Percentiles rank a stretch among this genome's conserved stretches.
Evolutionary conservation across 2,329 filamentous ascomycete genomes (phyloP).

Genomic region (Chrysoporthe austroafricana): DNA sequence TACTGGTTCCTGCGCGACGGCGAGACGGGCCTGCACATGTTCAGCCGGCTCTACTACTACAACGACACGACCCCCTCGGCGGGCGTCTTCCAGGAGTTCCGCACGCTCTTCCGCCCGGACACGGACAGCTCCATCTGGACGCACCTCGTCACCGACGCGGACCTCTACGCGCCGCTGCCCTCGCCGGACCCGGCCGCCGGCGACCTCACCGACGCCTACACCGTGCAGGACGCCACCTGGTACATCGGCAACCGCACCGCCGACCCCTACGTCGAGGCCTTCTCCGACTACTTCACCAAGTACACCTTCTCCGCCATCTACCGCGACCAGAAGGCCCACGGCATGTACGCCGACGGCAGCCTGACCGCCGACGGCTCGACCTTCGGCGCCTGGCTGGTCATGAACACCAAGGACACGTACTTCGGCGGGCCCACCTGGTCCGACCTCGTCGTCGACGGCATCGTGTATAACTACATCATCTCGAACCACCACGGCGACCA

Average conservation of each 20-base stretch:
- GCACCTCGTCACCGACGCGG: constrained; percentile 60
- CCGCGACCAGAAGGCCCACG: constrained; percentile 62
- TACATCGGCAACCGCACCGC: constrained; percentile 57
- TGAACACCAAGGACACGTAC: constrained; percentile 67
- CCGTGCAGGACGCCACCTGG: constrained; percentile 68
- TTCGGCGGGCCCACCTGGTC: constrained; percentile 66
- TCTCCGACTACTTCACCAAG: constrained; percentile 68
- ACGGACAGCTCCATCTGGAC: constrained; percentile 64
- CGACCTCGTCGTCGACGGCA: constrained; percentile 66
- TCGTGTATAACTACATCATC: constrained; percentile 66
- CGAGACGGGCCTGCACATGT: constrained; percentile 66
- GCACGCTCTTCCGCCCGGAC: constrained; percentile 64
- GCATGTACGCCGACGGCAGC: constrained; percentile 46
- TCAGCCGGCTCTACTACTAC: constrained; percentile 62
- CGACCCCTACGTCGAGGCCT: constrained; percentile 58
- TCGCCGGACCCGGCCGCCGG: constrained; percentile 41
- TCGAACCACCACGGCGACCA: constrained; percentile 66
- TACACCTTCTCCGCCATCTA: constrained; percentile 65
- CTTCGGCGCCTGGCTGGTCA: constrained; percentile 65
- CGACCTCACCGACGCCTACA: constrained; percentile 45
- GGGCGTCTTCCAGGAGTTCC: constrained; percentile 62
- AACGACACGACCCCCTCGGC: constrained; percentile 60
- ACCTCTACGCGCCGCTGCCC: constrained; percentile 58
- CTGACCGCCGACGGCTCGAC: constrained; percentile 53
- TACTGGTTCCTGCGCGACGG: constrained; percentile 68